phyloP scores from a whole-genome alignment of 768 basidiomycete genomes.

The Mycena belliarum region DNA sequence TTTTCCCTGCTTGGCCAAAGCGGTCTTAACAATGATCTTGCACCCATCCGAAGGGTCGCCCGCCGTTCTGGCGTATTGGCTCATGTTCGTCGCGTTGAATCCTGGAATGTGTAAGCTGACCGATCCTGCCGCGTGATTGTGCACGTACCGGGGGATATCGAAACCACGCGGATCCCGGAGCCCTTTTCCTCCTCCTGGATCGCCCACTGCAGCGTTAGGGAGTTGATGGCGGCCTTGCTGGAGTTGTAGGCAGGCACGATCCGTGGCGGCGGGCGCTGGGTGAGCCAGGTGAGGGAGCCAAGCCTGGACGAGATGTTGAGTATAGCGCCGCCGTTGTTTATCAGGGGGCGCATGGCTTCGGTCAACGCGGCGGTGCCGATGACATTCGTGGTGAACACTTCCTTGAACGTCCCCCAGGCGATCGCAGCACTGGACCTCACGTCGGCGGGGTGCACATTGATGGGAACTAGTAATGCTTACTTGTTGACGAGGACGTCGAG shows the following conservation, averaged over 20 bases:
- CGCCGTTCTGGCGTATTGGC: not conserved
- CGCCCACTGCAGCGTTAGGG: conserved; percentile 12
- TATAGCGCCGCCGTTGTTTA: conserved; percentile 6
- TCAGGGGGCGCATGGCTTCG: conserved; percentile 8
- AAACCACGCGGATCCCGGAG: not conserved
- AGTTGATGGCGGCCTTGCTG: conserved; percentile 15
- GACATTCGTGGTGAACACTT: conserved; percentile 4
- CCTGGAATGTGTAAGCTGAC: not conserved
- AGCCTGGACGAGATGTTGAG: conserved; percentile 13
- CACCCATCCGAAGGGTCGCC: not conserved
- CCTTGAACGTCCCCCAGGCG: not conserved
- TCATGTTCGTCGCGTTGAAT: not conserved
- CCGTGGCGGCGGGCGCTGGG: not conserved
- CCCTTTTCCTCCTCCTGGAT: conserved; percentile 8
- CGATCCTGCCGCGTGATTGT: too few relatives aligned
- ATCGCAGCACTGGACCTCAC: not conserved
- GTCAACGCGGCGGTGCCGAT: conserved; percentile 9
- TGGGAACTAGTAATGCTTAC: not conserved
- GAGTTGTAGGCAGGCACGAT: conserved; percentile 1
- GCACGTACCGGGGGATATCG: not conserved
- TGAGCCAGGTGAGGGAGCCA: not conserved
- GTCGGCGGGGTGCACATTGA: not conserved
- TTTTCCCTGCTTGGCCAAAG: not conserved
- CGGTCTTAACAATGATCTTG: not conserved
- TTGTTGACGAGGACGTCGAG: conserved; percentile 13